Evolutionary conservation across 2,329 filamentous ascomycete species (phyloP), one percentile per base, ranked within the genome.

Genomic region (Didymella sp.): DNA sequence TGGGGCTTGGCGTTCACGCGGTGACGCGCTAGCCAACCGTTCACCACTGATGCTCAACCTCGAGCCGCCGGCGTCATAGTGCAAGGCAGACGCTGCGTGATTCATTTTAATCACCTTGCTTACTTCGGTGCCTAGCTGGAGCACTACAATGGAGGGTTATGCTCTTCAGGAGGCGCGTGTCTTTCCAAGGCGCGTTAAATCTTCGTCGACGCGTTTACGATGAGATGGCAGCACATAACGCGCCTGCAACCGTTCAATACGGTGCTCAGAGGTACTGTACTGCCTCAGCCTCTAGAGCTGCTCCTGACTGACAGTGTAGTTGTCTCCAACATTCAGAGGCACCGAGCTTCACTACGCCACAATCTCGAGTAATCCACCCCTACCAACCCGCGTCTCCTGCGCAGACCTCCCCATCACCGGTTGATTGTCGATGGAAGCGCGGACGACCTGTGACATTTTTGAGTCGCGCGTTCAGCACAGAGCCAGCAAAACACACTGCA

Each of bases 91-190:
- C 58, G 48, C 57, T 48, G 35, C 53, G 52, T 51, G 28, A 13
- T 45, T 45, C 51, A 40, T 28, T 51, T 42, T 44, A 43, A 51
- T 43, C 51, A 48, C 57, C 47, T 47, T 62, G 42, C 48, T 62
- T 58, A 41, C 13, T 53, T 48, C 58, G 59, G 67, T 73, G 71
- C 69, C 72, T 73, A 62, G 58, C 46, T 27, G 62, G 62, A 68
- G 70, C 70, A 69, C 66, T 63, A 67, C 62, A 56, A 76, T 76
- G 73, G 73, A 73, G 70, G 60, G 68, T 59, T 63, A 75, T 76
- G 73, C 69, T 69, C 60, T 61, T 59, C 64, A 63, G 58, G 64
- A 64, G 58, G 66, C 60, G 72, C 68, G 69, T 61, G 64, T 60
- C 66, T 54, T 51, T 66, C 43, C 55, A 60, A 55, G 63, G 66